Percentiles rank a stretch among this genome's conserved stretches.
phyloP scores from a whole-genome alignment of 306 rosid genomes.

The Cucumis cinereus region DNA sequence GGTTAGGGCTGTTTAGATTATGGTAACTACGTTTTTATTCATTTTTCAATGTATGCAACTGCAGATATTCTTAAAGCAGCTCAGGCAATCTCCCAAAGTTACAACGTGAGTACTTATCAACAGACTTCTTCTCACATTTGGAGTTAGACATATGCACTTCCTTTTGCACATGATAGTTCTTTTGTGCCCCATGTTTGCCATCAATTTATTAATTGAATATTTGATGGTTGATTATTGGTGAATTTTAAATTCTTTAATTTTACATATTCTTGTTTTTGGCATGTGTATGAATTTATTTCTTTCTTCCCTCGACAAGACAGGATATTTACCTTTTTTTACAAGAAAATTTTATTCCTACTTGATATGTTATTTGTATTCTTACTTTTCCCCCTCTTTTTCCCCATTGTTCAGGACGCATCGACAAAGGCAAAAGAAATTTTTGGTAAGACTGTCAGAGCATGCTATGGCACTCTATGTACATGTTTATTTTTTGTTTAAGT shows the following conservation, averaged over 20 bases:
- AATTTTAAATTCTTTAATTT: not conserved
- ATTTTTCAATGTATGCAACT: conserved; percentile 18
- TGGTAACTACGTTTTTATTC: not conserved
- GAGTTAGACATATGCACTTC: not conserved
- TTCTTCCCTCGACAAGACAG: not conserved
- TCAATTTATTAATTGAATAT: not conserved
- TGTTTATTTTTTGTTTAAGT: not conserved
- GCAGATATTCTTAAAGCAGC: conserved; percentile 81
- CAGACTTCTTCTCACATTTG: not conserved
- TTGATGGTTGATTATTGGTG: not conserved
- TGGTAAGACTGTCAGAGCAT: conserved; percentile 36
- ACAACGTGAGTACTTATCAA: conserved; percentile 41
- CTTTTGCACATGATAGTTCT: not conserved
- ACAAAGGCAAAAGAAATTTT: conserved; percentile 59
- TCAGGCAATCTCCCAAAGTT: conserved; percentile 59
- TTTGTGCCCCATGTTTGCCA: not conserved
- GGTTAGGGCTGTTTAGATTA: not conserved
- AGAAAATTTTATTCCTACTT: not conserved
- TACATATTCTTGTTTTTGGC: not conserved
- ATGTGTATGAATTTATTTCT: not conserved
- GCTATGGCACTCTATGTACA: not conserved
- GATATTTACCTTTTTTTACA: not conserved
- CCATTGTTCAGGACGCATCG: conserved; percentile 61
- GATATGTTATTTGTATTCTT: not conserved
- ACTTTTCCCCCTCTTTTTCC: not conserved